These are phyloP conservation scores for Isatis lusitanica DNA, from an alignment of 441 rosid species.

Conservation along the genomic window DNA sequence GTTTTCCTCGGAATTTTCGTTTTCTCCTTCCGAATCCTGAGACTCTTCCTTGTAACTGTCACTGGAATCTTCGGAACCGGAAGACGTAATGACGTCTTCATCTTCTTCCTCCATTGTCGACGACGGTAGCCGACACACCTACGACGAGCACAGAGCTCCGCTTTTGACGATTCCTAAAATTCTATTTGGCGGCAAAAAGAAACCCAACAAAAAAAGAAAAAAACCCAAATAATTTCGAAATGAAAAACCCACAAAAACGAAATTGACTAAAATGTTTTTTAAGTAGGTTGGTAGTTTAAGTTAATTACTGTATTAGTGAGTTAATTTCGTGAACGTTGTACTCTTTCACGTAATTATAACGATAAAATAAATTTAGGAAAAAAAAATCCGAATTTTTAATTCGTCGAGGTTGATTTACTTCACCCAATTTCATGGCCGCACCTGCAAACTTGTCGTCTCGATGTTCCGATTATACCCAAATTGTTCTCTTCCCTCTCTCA, in stretches of 20 bases:
- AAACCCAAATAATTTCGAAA: slow-evolving; percentile 23
- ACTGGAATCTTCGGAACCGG: slow-evolving; percentile 44
- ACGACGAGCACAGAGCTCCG: slow-evolving; percentile 32
- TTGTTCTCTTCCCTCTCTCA: slow-evolving; percentile 43
- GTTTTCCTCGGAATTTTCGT: slow-evolving; percentile 36
- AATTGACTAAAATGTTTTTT: slow-evolving; percentile 2
- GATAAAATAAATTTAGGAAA: neutral
- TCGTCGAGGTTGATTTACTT: slow-evolving; percentile 22
- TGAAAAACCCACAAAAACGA: neutral
- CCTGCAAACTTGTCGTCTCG: slow-evolving; percentile 31
- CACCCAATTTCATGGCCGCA: slow-evolving; percentile 34
- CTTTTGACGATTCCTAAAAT: slow-evolving; percentile 12
- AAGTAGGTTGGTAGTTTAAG: neutral
- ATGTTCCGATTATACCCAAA: slow-evolving; percentile 60
- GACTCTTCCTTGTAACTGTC: slow-evolving; percentile 42
- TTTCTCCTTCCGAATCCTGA: slow-evolving; percentile 39
- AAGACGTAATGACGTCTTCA: slow-evolving; percentile 39
- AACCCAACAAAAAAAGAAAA: neutral
- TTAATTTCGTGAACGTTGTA: slow-evolving; percentile 14
- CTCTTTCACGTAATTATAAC: neutral
- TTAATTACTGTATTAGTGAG: too few species aligned
- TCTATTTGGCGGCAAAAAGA: slow-evolving; percentile 37
- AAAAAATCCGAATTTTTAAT: slow-evolving; percentile 9
- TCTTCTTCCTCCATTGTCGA: slow-evolving; percentile 47
- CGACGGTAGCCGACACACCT: slow-evolving; percentile 11